Percentiles rank a stretch among this genome's conserved stretches.
Conservation (phyloP, 345 rosid species). For the Salix exigua region DNA sequence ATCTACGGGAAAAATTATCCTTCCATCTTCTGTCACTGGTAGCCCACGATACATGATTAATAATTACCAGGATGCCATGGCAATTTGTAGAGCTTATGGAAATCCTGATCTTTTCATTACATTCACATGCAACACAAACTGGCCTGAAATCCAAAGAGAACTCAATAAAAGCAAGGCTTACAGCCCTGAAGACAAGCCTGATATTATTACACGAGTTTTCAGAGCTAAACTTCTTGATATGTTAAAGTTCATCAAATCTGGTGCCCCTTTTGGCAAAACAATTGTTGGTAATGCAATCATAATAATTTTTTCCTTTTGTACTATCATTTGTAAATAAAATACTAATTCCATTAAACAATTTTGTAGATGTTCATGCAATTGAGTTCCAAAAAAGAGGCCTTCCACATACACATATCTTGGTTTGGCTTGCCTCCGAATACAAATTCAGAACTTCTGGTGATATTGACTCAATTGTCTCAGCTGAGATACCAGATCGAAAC, state of each 20-base stretch:
- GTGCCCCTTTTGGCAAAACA: neutral
- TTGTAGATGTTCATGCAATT: neutral
- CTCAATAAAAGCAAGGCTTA: rapidly evolving
- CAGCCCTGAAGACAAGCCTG: neutral
- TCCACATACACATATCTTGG: neutral
- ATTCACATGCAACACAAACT: neutral
- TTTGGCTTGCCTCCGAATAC: neutral
- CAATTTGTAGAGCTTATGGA: neutral
- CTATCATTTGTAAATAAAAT: no score
- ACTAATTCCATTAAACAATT: no score
- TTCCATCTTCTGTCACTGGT: no score
- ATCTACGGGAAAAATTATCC: no score
- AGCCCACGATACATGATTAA: neutral
- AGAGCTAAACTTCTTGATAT: neutral
- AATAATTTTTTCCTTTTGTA: no score
- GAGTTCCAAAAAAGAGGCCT: conserved; percentile 3
- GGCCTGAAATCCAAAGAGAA: neutral
- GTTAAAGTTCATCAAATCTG: neutral
- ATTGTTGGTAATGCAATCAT: neutral
- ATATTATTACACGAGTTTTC: neutral
- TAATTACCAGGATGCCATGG: neutral
- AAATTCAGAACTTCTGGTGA: rapidly evolving
- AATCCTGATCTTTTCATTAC: neutral
- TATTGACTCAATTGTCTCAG: neutral
- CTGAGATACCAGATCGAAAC: neutral